These are phyloP conservation scores for Globisporangium perplexum DNA, from an alignment of 352 stramenopile genomes.

Conservation along the genomic window DNA sequence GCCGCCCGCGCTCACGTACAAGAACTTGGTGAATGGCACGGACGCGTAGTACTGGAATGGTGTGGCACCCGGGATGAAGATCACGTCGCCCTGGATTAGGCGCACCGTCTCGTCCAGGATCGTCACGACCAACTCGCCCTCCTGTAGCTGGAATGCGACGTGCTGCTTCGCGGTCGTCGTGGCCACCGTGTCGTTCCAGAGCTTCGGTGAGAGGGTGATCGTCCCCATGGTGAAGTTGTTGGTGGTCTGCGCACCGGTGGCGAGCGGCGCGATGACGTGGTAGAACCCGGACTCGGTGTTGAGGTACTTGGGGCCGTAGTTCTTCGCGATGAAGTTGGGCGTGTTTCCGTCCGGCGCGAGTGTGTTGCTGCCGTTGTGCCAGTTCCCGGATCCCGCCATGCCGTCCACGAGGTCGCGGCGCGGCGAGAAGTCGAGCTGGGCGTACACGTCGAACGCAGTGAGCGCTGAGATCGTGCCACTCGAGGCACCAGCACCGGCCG, in stretches of 20 bases:
- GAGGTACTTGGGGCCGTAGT: slow-evolving; percentile 52
- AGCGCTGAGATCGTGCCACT: slow-evolving; percentile 32
- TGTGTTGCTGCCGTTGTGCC: slow-evolving; percentile 43
- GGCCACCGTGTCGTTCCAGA: slow-evolving; percentile 32
- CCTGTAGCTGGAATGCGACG: slow-evolving; percentile 43
- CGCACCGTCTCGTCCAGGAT: slow-evolving; percentile 26
- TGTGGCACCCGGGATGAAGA: slow-evolving; percentile 36
- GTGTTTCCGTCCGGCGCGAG: slow-evolving; percentile 34
- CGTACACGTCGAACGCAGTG: slow-evolving; percentile 42
- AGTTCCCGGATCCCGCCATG: slow-evolving; percentile 34
- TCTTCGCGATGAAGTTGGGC: slow-evolving; percentile 51
- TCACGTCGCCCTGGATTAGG: slow-evolving; percentile 45
- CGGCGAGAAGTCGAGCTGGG: slow-evolving; percentile 32
- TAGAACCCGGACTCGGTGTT: slow-evolving; percentile 43
- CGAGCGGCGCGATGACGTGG: slow-evolving; percentile 43
- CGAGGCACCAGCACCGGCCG: slow-evolving; percentile 23
- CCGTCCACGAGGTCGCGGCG: slow-evolving; percentile 37
- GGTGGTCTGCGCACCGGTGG: slow-evolving; percentile 35
- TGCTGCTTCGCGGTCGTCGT: slow-evolving; percentile 36
- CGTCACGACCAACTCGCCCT: slow-evolving; percentile 39
- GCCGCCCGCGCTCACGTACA: slow-evolving; percentile 41
- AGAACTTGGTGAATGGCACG: slow-evolving; percentile 48
- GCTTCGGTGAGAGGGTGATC: slow-evolving; percentile 39
- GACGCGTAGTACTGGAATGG: slow-evolving; percentile 45
- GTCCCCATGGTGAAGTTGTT: slow-evolving; percentile 58